Percentiles rank a stretch among this genome's conserved stretches.
Evolutionary conservation across 1,284 basidiomycete genomes (phyloP).

Genomic region (Ustilago tritici): DNA sequence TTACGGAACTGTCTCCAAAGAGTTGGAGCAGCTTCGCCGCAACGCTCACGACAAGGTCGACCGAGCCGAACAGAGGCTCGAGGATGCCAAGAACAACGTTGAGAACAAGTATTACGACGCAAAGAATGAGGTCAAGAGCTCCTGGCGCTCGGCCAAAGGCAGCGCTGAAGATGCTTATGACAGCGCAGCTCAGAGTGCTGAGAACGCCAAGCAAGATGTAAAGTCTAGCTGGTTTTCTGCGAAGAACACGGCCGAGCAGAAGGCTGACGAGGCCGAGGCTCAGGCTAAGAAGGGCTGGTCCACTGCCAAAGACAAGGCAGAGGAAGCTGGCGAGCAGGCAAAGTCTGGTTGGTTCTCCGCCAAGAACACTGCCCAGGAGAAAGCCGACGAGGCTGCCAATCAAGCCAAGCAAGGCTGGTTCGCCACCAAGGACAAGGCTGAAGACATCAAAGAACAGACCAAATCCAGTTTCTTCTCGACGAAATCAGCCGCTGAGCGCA

Average conservation of each 20-base stretch:
- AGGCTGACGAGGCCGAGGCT: slow-evolving; percentile 27
- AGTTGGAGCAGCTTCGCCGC: slow-evolving; percentile 34
- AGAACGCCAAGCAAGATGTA: slow-evolving; percentile 31
- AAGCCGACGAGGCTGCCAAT: slow-evolving; percentile 32
- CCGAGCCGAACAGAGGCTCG: slow-evolving; percentile 28
- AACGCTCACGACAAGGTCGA: slow-evolving; percentile 38
- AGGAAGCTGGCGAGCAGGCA: slow-evolving; percentile 19
- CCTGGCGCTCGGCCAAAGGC: slow-evolving; percentile 33
- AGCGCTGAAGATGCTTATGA: slow-evolving; percentile 30
- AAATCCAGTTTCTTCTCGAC: slow-evolving; percentile 23
- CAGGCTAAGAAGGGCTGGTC: slow-evolving; percentile 36
- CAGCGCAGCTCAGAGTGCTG: slow-evolving; percentile 25
- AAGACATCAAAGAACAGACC: slow-evolving; percentile 27
- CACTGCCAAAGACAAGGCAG: slow-evolving; percentile 33
- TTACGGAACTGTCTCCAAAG: slow-evolving; percentile 47
- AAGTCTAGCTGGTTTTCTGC: slow-evolving; percentile 43
- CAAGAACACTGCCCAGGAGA: slow-evolving; percentile 27
- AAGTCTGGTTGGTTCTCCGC: slow-evolving; percentile 25
- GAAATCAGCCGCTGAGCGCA: slow-evolving; percentile 30
- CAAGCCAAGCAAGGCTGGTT: slow-evolving; percentile 39
- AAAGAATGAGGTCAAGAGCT: slow-evolving; percentile 38
- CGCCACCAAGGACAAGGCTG: slow-evolving; percentile 39
- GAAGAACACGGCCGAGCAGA: slow-evolving; percentile 39
- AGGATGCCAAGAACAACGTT: slow-evolving; percentile 33
- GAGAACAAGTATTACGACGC: slow-evolving; percentile 28